Evolutionary conservation across 768 basidiomycete species (phyloP).

Genomic region (Leccinum truebloodii): DNA sequence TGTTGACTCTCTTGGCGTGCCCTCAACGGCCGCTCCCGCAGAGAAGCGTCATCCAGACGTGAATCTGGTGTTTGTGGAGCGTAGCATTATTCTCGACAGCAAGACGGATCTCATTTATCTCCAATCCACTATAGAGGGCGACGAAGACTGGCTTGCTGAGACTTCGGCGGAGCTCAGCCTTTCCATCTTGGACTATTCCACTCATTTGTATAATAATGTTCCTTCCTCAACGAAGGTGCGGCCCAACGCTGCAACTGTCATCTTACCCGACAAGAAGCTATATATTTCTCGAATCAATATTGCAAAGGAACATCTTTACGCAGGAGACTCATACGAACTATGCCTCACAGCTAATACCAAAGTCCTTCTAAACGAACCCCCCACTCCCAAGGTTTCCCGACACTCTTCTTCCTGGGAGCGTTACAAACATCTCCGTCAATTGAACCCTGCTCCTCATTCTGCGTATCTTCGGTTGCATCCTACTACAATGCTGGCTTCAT

Average conservation of each 20-base stretch:
- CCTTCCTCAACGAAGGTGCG: conserved; percentile 30
- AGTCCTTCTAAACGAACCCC: conserved; percentile 47
- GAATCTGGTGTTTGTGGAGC: conserved; percentile 75
- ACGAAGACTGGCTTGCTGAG: conserved; percentile 59
- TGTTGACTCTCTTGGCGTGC: conserved; percentile 51
- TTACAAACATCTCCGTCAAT: conserved; percentile 66
- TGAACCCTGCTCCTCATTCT: conserved; percentile 89
- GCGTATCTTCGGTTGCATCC: conserved; percentile 78
- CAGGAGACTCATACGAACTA: conserved; percentile 92
- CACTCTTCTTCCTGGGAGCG: conserved; percentile 61
- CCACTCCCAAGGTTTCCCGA: conserved; percentile 13
- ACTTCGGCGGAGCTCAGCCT: conserved; percentile 32
- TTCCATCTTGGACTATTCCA: conserved; percentile 13
- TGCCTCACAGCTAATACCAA: conserved; percentile 80
- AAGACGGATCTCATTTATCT: conserved; percentile 51
- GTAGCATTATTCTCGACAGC: conserved; percentile 70
- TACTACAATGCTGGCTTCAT: conserved; percentile 79
- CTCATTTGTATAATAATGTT: conserved; percentile 12
- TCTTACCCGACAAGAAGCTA: conserved; percentile 53
- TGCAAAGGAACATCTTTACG: conserved; percentile 72
- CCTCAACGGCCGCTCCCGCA: conserved; percentile 32
- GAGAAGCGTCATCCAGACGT: conserved; percentile 62
- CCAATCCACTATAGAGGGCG: conserved; percentile 63
- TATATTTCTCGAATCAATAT: conserved; percentile 71
- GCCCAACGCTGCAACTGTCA: conserved; percentile 35